phyloP scores from a whole-genome alignment of 2,329 filamentous ascomycete genomes.

The Alternaria angustiovoidea region DNA sequence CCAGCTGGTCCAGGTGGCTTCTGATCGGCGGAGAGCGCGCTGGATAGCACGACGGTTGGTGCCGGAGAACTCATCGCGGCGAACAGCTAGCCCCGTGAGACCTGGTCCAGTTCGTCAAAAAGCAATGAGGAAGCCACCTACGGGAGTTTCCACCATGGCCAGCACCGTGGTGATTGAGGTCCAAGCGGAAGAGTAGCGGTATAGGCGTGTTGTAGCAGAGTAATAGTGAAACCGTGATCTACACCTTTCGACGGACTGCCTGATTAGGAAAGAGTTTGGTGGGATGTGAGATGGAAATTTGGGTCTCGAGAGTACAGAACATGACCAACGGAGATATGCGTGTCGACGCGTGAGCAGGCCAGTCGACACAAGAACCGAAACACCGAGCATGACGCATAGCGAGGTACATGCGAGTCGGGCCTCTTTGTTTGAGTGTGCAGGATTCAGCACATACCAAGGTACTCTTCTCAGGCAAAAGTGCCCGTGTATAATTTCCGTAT shows the following conservation, averaged over 20 bases:
- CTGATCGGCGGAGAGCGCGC: not conserved
- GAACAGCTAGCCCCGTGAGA: not conserved
- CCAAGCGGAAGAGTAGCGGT: not conserved
- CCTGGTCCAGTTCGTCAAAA: not conserved
- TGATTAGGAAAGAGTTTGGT: not conserved
- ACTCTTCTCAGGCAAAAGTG: too few relatives aligned
- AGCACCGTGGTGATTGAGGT: not conserved
- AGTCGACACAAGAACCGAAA: fast-evolving
- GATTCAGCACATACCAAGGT: fast-evolving
- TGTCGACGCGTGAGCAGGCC: not conserved
- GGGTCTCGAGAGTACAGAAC: not conserved
- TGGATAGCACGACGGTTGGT: not conserved
- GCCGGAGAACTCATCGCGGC: not conserved
- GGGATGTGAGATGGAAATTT: not conserved
- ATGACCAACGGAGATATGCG: not conserved
- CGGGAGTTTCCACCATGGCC: not conserved
- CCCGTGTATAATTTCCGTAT: too few relatives aligned
- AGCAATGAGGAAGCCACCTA: not conserved
- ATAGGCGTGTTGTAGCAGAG: fast-evolving
- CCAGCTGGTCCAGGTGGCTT: too few relatives aligned
- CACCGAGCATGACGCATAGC: too few relatives aligned
- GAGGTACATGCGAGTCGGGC: too few relatives aligned
- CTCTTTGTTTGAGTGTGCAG: too few relatives aligned
- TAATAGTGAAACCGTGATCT: not conserved
- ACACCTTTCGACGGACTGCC: not conserved